A percentile compares a stretch with the other conserved stretches of the same genome.
phyloP scores from a whole-genome alignment of 2,329 filamentous ascomycete species.

The Fusarium sp. region DNA sequence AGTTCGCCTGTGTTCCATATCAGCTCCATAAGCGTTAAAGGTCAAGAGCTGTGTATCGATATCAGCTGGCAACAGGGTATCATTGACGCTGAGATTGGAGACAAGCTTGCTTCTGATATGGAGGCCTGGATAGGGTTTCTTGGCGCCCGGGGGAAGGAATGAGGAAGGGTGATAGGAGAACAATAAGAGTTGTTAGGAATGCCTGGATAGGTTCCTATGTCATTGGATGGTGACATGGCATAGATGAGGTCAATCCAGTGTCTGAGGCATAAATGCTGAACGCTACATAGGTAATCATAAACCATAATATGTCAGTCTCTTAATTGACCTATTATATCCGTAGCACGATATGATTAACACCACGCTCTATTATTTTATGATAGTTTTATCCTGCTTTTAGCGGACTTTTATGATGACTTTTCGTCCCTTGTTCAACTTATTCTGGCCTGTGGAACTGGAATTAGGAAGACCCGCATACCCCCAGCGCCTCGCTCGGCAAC shows the following conservation, averaged over 20 bases:
- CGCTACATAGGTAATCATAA: background rate
- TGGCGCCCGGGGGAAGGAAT: conserved; percentile 25
- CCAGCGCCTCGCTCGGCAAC: conserved; percentile 46
- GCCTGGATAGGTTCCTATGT: conserved; percentile 4
- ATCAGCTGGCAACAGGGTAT: conserved; percentile 45
- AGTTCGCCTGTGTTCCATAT: conserved; percentile 41
- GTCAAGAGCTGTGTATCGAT: conserved; percentile 43
- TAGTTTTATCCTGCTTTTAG: background rate
- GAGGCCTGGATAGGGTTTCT: conserved; percentile 42
- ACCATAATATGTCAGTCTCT: background rate
- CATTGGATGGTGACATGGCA: background rate
- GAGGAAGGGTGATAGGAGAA: conserved; percentile 8
- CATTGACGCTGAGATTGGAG: conserved; percentile 35
- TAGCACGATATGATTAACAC: background rate
- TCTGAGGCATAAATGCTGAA: background rate
- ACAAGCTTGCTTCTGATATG: conserved; percentile 40
- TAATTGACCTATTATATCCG: background rate
- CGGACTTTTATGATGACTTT: background rate
- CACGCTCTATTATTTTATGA: background rate
- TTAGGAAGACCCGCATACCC: conserved; percentile 23
- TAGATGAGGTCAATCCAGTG: background rate
- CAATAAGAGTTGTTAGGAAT: conserved; percentile 2
- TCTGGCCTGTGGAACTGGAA: conserved; percentile 11
- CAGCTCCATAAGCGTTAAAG: conserved; percentile 42
- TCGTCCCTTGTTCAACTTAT: conserved; percentile 14